Base-by-base conservation (phyloP, 345 rosid species). In the Euphorbia pulcherrima region DNA sequence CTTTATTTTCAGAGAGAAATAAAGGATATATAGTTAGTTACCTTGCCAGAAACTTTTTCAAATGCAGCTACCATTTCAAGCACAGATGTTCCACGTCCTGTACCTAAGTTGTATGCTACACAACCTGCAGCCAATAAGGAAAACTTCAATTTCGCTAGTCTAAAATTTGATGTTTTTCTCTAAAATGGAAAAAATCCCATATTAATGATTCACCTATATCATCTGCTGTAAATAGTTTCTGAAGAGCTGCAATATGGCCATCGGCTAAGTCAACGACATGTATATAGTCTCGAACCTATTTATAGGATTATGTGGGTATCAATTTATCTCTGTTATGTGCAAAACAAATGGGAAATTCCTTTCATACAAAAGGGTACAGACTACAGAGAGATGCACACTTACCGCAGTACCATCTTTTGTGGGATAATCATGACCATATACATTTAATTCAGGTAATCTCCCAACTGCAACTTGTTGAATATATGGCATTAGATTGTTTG, bases 211-310 rank as follows among this genome's bases (percentile, higher is more conserved):
- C 59, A 93, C 98, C 98, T 80, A 80, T 89, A 69, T 79, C 68
- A 50, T 87, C 70, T 28, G 86, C 54, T 29, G 83, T 61, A 65
- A 86, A 82, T 14, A 91, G 82, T 83, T 88, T 94, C 79, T 67
- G 77, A 56, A 94, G 80, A 41, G 97, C 97, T 60, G 92, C 93
- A 4, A 89, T 85, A 76, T 90, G 97, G 13, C 98, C 97, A 81
- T 89, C 97, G 68, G 97, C 99, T 52, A 94, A 81, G 82, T 91
- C 97, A 96, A 94, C 88, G 23, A 94, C 99, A 79, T 91, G 97
- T 56, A 90, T 85, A 75, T 94, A 94, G 70, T 94, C 99, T 77
- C 96, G 82, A 14, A 94, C 74, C 98, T 90, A 86, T 75, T 54
- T 51, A 72, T 50, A 75, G n/a, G n/a, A n/a, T n/a, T n/a, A n/a